phyloP scores from a whole-genome alignment of 2,329 filamentous ascomycete species.

The Diaporthe vaccinii region DNA sequence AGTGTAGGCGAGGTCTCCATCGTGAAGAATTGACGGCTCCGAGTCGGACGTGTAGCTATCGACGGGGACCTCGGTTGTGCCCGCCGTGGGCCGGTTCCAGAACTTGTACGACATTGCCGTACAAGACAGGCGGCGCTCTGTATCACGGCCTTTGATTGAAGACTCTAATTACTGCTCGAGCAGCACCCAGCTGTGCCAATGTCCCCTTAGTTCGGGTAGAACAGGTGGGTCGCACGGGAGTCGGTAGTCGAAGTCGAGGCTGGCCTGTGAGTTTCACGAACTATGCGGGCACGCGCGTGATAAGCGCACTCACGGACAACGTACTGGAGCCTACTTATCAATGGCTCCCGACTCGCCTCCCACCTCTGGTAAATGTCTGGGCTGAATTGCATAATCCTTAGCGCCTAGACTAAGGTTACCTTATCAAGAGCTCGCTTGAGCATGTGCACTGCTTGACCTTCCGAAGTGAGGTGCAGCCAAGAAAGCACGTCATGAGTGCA shows the following conservation, averaged over 20 bases:
- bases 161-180: neutral
- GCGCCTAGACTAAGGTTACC: conserved; percentile 15
- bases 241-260: neutral
- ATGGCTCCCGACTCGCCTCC: conserved; percentile 1
- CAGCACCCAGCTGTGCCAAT: neutral
- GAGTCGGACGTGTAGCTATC: conserved; percentile 43
- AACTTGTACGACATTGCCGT: conserved; percentile 45
- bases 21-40: conserved; percentile 48
- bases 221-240: neutral
- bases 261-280: neutral
- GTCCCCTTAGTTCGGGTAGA: neutral
- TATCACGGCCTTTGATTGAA: too few relatives aligned
- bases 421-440: conserved; percentile 24
- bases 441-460: conserved; percentile 9
- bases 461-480: conserved; percentile 29
- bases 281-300: neutral
- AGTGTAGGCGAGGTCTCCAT: conserved; percentile 59
- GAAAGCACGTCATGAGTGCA: conserved; percentile 27
- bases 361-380: conserved; percentile 12
- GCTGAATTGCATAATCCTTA: conserved; percentile 29
- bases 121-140: neutral
- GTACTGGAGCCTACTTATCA: conserved; percentile 11
- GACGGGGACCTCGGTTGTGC: neutral
- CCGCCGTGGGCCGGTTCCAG: conserved; percentile 40
- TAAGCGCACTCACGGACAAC: neutral